These are phyloP conservation scores for Solanum etuberosum DNA, from an alignment of 257 asterid species.

Conservation along the genomic window DNA sequence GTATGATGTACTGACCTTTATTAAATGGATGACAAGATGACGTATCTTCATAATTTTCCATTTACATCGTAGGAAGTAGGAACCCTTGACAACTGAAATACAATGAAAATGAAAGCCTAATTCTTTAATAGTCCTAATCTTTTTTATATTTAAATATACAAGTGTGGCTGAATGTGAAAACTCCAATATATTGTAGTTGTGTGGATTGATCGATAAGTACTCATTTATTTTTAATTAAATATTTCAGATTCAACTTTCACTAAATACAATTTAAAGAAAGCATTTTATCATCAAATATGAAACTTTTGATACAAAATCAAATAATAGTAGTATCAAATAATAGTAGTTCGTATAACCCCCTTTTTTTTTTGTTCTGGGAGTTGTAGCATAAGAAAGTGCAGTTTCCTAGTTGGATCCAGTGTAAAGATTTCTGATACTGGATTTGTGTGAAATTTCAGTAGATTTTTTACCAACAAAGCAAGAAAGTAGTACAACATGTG, in stretches of 20 bases:
- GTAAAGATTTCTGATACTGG: neutral
- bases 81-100: neutral
- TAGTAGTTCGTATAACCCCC: neutral
- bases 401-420: neutral
- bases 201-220: neutral
- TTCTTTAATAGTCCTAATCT: neutral
- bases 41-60: neutral
- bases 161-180: too few species aligned
- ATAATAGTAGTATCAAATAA: neutral
- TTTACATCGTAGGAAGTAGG: neutral
- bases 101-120: too few species aligned
- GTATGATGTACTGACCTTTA: neutral
- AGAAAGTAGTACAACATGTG: neutral
- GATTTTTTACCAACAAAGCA: neutral
- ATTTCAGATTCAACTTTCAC: accelerated
- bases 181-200: too few species aligned
- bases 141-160: neutral
- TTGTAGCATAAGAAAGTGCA: neutral
- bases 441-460: neutral
- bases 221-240: too few species aligned
- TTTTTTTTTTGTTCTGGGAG: neutral
- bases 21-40: neutral
- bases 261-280: accelerated
- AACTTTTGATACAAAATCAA: too few species aligned
- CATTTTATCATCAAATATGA: neutral